These are phyloP conservation scores for Xylaria sp. DNA, from an alignment of 2,329 filamentous ascomycete species.

Conservation along the genomic window DNA sequence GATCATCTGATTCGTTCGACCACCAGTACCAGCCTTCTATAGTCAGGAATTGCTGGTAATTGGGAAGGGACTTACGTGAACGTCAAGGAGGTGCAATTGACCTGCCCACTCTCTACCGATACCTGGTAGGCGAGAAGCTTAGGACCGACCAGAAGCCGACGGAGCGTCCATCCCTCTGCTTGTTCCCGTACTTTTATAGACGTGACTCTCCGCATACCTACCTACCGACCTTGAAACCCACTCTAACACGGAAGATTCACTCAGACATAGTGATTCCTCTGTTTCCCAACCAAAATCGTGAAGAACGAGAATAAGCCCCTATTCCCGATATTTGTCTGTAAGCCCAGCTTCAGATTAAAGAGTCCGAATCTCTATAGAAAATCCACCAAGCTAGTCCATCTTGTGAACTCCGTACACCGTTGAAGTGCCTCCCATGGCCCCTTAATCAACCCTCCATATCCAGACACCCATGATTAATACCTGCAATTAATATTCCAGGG, in stretches of 20 bases:
- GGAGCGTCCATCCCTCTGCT: not conserved
- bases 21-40: not conserved
- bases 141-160: not conserved
- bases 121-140: not conserved
- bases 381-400: constrained; percentile 24
- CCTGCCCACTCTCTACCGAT: not conserved
- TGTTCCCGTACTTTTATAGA: constrained; percentile 1
- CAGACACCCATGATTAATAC: constrained; percentile 14
- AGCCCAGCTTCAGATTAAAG: constrained; percentile 11
- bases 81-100: not conserved
- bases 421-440: constrained; percentile 23
- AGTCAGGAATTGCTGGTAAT: not conserved
- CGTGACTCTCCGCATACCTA: constrained; percentile 14
- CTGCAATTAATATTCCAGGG: constrained; percentile 12
- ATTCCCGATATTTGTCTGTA: constrained; percentile 15
- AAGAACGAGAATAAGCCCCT: constrained; percentile 12
- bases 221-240: constrained; percentile 11
- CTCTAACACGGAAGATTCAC: constrained; percentile 11
- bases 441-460: not conserved
- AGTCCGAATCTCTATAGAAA: constrained; percentile 23
- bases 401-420: constrained; percentile 33
- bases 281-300: not conserved
- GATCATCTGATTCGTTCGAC: not conserved
- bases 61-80: not conserved
- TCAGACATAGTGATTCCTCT: constrained; percentile 1